A percentile compares a stretch with the other conserved stretches of the same genome.
These are phyloP conservation scores for Golubevia sp. DNA, from an alignment of 1,284 basidiomycete species.

Conservation along the genomic window DNA sequence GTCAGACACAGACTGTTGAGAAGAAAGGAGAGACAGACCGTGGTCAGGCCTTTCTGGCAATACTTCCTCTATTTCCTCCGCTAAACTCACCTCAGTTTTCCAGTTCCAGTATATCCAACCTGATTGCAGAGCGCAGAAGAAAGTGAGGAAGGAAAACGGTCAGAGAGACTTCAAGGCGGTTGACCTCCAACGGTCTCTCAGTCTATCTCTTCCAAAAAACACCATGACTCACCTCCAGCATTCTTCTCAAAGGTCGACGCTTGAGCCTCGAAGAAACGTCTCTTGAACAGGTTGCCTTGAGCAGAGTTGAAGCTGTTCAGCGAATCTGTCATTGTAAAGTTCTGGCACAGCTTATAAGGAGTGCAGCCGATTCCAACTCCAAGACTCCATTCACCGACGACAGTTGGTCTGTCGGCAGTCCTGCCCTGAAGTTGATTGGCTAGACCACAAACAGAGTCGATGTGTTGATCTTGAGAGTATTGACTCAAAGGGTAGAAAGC, in stretches of 20 bases:
- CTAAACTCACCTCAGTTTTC: slow-evolving; percentile 9
- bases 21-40: not conserved
- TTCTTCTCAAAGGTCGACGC: slow-evolving; percentile 10
- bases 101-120: slow-evolving; percentile 16
- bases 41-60: not conserved
- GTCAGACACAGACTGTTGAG: not conserved
- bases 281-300: slow-evolving; percentile 9
- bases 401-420: not conserved
- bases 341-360: slow-evolving; percentile 4
- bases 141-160: too few species aligned
- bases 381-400: slow-evolving; percentile 13
- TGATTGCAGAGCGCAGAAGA: too few species aligned
- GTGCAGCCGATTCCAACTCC: slow-evolving; percentile 9
- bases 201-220: slow-evolving; percentile 6
- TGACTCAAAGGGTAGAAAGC: slow-evolving; percentile 1
- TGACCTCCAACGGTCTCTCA: too few species aligned
- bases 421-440: not conserved
- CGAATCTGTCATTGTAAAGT: slow-evolving; percentile 10
- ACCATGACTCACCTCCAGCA: slow-evolving; percentile 6
- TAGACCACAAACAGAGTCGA: slow-evolving; percentile 4
- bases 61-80: not conserved
- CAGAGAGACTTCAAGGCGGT: too few species aligned
- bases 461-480: slow-evolving; percentile 6
- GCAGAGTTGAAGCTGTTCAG: slow-evolving; percentile 8
- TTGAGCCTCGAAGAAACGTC: slow-evolving; percentile 20